A percentile compares a stretch with the other conserved stretches of the same genome.
Conservation (phyloP, 2,329 filamentous ascomycete species). For the Cordyceps farinosa region DNA sequence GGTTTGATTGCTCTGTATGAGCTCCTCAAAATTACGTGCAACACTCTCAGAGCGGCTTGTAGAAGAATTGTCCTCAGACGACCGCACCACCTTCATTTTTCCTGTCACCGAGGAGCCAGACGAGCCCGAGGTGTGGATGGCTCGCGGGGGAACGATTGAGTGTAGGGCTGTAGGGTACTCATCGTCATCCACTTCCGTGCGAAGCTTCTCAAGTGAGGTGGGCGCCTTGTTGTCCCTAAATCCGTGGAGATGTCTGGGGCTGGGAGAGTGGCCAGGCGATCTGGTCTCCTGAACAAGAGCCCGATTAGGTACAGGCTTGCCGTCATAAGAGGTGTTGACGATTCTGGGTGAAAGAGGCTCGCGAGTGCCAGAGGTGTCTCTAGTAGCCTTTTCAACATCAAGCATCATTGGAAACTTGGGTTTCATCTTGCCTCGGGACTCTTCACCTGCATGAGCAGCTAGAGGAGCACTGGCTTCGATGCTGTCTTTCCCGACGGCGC, state of each 20-base stretch:
- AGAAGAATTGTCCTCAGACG: slow-evolving; percentile 54
- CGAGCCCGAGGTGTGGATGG: slow-evolving; percentile 48
- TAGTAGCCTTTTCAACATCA: slow-evolving; percentile 14
- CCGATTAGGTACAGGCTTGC: slow-evolving; percentile 11
- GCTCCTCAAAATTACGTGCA: slow-evolving; percentile 68
- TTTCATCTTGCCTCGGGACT: background rate
- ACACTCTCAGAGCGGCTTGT: slow-evolving; percentile 52
- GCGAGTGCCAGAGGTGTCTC: background rate
- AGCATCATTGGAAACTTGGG: slow-evolving; percentile 7
- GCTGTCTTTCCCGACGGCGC: slow-evolving; percentile 13
- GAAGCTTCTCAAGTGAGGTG: slow-evolving; percentile 6
- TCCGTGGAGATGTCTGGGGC: slow-evolving; percentile 3
- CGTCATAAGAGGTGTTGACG: slow-evolving; percentile 16
- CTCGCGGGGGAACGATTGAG: slow-evolving; percentile 28
- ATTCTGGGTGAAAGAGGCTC: slow-evolving; percentile 15
- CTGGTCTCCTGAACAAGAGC: background rate
- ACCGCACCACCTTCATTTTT: slow-evolving; percentile 52
- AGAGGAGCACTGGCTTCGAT: background rate
- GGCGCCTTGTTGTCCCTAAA: slow-evolving; percentile 7
- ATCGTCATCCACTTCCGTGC: slow-evolving; percentile 29
- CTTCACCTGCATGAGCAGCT: background rate
- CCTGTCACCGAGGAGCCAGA: slow-evolving; percentile 47
- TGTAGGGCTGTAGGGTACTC: slow-evolving; percentile 7
- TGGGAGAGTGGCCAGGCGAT: slow-evolving; percentile 7
- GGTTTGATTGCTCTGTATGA: slow-evolving; percentile 78